Base-by-base conservation (phyloP, 352 stramenopile genomes). In the Plasmopara halstedii region DNA sequence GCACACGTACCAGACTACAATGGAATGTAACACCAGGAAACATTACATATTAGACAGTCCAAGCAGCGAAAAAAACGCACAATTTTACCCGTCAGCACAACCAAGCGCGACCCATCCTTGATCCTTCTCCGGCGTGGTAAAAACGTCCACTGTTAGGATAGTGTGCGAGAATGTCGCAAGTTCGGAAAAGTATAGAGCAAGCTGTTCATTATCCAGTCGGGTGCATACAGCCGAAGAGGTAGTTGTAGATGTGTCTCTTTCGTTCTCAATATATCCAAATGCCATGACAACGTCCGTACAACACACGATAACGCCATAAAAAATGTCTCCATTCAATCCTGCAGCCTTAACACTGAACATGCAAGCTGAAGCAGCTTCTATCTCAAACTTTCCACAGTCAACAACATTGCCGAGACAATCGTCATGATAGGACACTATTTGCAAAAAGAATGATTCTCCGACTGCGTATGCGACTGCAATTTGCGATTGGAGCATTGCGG, bases 121-220 rank as follows among this genome's bases (percentile, higher is more conserved):
- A 11, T 72, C 58, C 15, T 46, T 54, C 8, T 50, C 38, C 8
- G 46, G 36, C 0, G 62, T 25, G 11, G 43, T 41, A 15, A 79
- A 52, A 21, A 53, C 46, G 49, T 86, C 66, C 9, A 84, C 65
- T 4, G 67, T 53, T 25, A 89, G 36, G 17, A 87, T 66, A 0
- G 70, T 71, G 37, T 80, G 63, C 11, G 52, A 43, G 39, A 89
- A 86, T 13, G 67, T 46, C 4, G 57, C 70, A 35, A 90, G 70
- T 31, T 88, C 73, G 8, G 79, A 75, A 46, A 90, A 87, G 42
- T 85, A 90, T 0, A 34, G 23, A 9, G 64, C 68, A 42, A 90
- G 85, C 15, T 87, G 75, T 8, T 83, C 67, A 17, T 68, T 82
- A 6, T 64, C 45, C 22, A 90, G 52, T 2, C 71, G 73, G 34